A percentile compares a stretch with the other conserved stretches of the same genome.
Conservation (phyloP, 192 early-diverging fungal species). For the Coemansia erecta region DNA sequence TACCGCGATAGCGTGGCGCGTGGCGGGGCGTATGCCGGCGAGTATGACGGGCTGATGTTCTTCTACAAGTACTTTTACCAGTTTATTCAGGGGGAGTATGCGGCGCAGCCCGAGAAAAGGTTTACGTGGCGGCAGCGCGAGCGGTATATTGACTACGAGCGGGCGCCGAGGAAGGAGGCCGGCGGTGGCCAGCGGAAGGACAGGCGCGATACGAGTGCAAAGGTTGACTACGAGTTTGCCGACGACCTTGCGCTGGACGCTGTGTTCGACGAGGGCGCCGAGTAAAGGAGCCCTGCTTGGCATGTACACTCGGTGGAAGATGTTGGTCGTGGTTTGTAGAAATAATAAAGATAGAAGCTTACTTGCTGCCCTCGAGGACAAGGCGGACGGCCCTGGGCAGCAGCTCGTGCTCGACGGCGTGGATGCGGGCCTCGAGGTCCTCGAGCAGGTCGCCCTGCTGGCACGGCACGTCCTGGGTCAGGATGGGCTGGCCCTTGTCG, state of each 20-base stretch:
- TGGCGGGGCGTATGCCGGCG: slow-evolving; percentile 63
- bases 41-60: slow-evolving; percentile 86
- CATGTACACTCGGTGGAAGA: too few species aligned
- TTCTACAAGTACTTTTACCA: slow-evolving; percentile 92
- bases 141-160: slow-evolving; percentile 62
- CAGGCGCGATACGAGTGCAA: slow-evolving; percentile 19
- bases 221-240: slow-evolving; percentile 38
- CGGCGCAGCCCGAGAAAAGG: slow-evolving; percentile 53
- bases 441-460: slow-evolving; percentile 72
- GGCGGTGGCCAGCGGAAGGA: slow-evolving; percentile 9
- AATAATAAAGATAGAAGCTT: not conserved
- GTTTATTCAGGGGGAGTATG: slow-evolving; percentile 78
- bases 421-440: slow-evolving; percentile 84
- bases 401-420: slow-evolving; percentile 82
- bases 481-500: slow-evolving; percentile 88
- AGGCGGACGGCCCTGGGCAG: slow-evolving; percentile 73
- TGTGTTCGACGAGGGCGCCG: slow-evolving; percentile 10
- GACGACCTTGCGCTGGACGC: slow-evolving; percentile 22
- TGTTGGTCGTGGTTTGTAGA: too few species aligned
- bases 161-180: too few species aligned
- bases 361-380: slow-evolving; percentile 16
- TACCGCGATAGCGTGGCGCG: slow-evolving; percentile 80
- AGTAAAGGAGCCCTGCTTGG: not conserved
- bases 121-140: slow-evolving; percentile 59
- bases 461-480: slow-evolving; percentile 78